Percentiles rank a stretch among this genome's conserved stretches.
These are phyloP conservation scores for Mortierella polycephala DNA, from an alignment of 371 early-diverging fungal species.

Conservation along the genomic window DNA sequence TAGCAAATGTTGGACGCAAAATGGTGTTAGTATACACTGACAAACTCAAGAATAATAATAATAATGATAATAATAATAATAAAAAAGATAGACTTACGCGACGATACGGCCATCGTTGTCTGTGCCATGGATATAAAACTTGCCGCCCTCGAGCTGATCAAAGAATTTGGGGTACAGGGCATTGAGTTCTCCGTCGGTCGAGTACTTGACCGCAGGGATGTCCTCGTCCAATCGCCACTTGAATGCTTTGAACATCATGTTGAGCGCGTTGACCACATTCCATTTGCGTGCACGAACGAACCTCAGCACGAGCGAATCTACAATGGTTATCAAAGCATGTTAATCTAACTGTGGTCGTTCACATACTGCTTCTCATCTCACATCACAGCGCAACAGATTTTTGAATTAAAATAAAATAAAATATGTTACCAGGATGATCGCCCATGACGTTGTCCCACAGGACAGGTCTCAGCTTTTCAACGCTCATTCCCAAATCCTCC, in stretches of 20 bases:
- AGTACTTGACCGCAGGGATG: constrained; percentile 55
- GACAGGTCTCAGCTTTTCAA: constrained; percentile 36
- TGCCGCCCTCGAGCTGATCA: constrained; percentile 61
- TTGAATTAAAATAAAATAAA: not conserved
- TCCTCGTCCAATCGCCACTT: constrained; percentile 72
- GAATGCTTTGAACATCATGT: constrained; percentile 67
- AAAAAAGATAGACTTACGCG: constrained; percentile 54
- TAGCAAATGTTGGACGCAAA: not conserved
- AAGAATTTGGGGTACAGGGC: constrained; percentile 57
- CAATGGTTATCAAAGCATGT: not conserved
- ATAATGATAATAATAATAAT: not conserved
- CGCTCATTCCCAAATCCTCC: constrained; percentile 32
- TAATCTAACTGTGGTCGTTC: not conserved
- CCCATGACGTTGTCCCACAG: constrained; percentile 50
- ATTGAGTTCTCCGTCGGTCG: constrained; percentile 55
- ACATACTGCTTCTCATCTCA: not conserved
- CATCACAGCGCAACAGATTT: too few species aligned
- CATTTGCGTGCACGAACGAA: constrained; percentile 80
- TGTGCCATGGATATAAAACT: constrained; percentile 65
- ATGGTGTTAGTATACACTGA: too few species aligned
- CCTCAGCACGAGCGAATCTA: constrained; percentile 66
- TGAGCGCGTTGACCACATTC: constrained; percentile 68
- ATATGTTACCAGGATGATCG: constrained; percentile 38
- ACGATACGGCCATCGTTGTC: constrained; percentile 61
- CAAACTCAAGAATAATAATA: too few species aligned